Conservation (phyloP, 176 grass and related monocot species). For the Oryza punctata region DNA sequence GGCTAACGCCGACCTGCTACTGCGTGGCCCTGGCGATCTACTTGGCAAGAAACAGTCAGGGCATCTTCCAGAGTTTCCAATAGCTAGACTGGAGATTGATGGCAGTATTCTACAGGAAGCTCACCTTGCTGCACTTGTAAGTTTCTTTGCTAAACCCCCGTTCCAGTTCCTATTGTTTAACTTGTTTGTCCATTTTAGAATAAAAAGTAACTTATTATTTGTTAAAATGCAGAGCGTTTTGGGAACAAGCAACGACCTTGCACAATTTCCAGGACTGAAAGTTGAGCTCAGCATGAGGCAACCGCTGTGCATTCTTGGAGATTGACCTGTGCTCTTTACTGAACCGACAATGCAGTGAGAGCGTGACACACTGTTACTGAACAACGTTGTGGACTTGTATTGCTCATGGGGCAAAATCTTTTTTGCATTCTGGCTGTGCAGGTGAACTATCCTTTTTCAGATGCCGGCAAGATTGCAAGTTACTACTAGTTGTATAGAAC, state of each 20-base stretch:
- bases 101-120: slow-evolving; percentile 83
- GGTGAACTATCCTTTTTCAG: not conserved
- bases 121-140: slow-evolving; percentile 81
- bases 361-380: not conserved
- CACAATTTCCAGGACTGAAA: slow-evolving; percentile 62
- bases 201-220: slow-evolving; percentile 21
- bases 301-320: slow-evolving; percentile 85
- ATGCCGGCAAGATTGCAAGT: not conserved
- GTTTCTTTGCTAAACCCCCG: not conserved
- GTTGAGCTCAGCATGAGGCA: slow-evolving; percentile 98
- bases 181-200: slow-evolving; percentile 3
- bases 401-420: not conserved
- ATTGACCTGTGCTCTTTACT: slow-evolving; percentile 33
- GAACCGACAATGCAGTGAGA: not conserved
- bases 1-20: slow-evolving; percentile 75
- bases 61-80: slow-evolving; percentile 93
- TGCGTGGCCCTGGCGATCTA: slow-evolving; percentile 87
- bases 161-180: not conserved
- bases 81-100: slow-evolving; percentile 94
- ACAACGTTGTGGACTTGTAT: not conserved
- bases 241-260: slow-evolving; percentile 67
- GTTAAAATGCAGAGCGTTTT: slow-evolving; percentile 72
- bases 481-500: not conserved
- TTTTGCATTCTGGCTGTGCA: not conserved
- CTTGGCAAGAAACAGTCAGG: slow-evolving; percentile 95